Percentiles rank a stretch among this genome's conserved stretches.
Evolutionary conservation across 176 grass and related monocot species (phyloP).

Genomic region (Eremochloa ophiuroides): DNA sequence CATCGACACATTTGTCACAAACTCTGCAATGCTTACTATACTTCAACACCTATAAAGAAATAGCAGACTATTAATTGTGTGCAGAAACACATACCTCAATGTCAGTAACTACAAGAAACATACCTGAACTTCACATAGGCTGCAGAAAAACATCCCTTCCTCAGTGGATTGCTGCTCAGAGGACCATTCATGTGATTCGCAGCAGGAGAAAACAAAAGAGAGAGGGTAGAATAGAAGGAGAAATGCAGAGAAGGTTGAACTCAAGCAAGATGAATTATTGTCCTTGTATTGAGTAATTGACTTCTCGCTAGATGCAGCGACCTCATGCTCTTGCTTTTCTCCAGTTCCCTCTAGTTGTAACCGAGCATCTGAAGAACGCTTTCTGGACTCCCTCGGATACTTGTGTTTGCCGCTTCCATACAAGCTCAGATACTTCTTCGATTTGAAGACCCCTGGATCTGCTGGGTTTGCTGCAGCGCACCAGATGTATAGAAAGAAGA

Average conservation of each 20-base stretch:
- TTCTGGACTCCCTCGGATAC: constrained; percentile 24
- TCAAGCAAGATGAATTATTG: constrained; percentile 45
- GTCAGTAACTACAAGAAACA: constrained; percentile 11
- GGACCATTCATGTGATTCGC: constrained; percentile 55
- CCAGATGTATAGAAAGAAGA: constrained; percentile 94
- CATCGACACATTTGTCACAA: constrained; percentile 98
- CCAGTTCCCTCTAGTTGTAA: constrained; percentile 31
- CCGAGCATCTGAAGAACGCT: constrained; percentile 33
- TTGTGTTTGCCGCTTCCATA: constrained; percentile 43
- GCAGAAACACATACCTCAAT: constrained; percentile 8
- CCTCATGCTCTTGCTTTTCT: constrained; percentile 29
- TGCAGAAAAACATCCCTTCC: constrained; percentile 98
- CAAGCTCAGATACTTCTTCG: constrained; percentile 85
- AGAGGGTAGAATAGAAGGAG: constrained; percentile 63
- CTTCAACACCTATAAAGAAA: constrained; percentile 69
- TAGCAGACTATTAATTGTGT: not conserved
- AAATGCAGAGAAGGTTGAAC: constrained; percentile 40
- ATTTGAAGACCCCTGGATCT: constrained; percentile 89
- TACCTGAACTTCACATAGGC: constrained; percentile 96
- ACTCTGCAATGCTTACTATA: constrained; percentile 99
- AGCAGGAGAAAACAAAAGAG: constrained; percentile 63
- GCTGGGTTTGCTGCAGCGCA: constrained; percentile 85
- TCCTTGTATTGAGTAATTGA: constrained; percentile 45
- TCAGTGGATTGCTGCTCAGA: constrained; percentile 83
- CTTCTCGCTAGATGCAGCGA: constrained; percentile 22